These are phyloP conservation scores for Eucalyptus polybractea DNA, from an alignment of 345 rosid genomes.

Conservation along the genomic window DNA sequence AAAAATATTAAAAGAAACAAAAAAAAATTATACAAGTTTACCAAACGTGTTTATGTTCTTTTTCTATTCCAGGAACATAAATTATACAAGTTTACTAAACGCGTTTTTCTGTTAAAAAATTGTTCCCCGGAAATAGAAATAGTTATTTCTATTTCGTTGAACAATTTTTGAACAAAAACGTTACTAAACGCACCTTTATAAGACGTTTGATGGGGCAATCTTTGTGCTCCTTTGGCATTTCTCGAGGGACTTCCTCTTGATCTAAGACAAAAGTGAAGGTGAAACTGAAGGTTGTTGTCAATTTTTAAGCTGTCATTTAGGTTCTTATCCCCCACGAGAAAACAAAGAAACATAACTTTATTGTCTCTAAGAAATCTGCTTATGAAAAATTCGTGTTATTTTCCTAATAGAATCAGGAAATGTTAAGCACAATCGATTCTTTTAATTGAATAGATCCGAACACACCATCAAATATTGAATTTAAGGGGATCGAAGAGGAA, in stretches of 20 bases:
- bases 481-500: not conserved
- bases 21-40: no score
- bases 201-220: not conserved
- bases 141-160: no score
- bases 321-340: not conserved
- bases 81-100: no score
- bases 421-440: not conserved
- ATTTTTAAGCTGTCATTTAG: not conserved
- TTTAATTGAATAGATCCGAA: not conserved
- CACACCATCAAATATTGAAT: not conserved
- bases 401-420: not conserved
- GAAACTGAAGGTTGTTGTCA: not conserved
- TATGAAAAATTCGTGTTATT: not conserved
- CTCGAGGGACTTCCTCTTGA: not conserved
- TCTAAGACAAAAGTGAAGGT: not conserved
- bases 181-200: no score
- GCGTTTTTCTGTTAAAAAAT: no score
- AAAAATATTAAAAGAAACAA: no score
- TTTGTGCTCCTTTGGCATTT: not conserved
- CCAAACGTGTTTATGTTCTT: no score
- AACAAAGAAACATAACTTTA: not conserved
- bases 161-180: no score
- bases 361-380: not conserved
- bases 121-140: no score
- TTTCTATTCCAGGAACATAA: no score